A percentile compares a stretch with the other conserved stretches of the same genome.
Conservation (phyloP, 1,284 basidiomycete species). For the Austroboletus sp. region DNA sequence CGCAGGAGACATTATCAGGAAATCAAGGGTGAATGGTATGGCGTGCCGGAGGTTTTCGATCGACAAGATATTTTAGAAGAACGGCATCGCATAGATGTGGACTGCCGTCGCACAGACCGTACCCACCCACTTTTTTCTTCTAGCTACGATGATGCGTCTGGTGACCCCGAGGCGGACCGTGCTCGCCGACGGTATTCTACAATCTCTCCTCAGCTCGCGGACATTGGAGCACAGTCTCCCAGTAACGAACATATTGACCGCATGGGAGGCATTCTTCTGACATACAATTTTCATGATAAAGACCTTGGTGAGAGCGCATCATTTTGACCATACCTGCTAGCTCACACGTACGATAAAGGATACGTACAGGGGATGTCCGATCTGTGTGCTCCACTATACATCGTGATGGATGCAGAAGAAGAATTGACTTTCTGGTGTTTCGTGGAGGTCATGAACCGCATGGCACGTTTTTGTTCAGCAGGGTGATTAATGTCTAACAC, state of each 20-base stretch:
- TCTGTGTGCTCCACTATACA: constrained; percentile 87
- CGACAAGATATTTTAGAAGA: constrained; percentile 76
- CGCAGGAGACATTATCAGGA: constrained; percentile 60
- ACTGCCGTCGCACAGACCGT: constrained; percentile 94
- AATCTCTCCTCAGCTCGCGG: constrained; percentile 62
- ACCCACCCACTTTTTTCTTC: constrained; percentile 80
- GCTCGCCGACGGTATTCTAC: constrained; percentile 49
- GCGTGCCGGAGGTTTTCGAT: constrained; percentile 73
- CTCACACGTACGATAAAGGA: constrained; percentile 39
- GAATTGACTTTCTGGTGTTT: constrained; percentile 94
- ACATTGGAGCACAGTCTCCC: constrained; percentile 76
- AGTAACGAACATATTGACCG: constrained; percentile 82
- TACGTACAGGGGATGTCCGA: constrained; percentile 98
- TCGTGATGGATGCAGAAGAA: constrained; percentile 85
- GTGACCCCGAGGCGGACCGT: constrained; percentile 47
- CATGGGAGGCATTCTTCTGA: constrained; percentile 77
- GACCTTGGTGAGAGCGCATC: constrained; percentile 63
- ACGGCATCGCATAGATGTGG: constrained; percentile 87
- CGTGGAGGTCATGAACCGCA: constrained; percentile 88
- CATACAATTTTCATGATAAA: constrained; percentile 88
- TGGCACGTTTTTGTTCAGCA: constrained; percentile 50
- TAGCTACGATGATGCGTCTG: constrained; percentile 29
- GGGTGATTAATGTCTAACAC: constrained; percentile 3
- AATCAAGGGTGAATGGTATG: constrained; percentile 74
- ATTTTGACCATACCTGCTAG: constrained; percentile 6